Conservation (phyloP, 2,329 filamentous ascomycete genomes). For the Apiospora saccharicola region DNA sequence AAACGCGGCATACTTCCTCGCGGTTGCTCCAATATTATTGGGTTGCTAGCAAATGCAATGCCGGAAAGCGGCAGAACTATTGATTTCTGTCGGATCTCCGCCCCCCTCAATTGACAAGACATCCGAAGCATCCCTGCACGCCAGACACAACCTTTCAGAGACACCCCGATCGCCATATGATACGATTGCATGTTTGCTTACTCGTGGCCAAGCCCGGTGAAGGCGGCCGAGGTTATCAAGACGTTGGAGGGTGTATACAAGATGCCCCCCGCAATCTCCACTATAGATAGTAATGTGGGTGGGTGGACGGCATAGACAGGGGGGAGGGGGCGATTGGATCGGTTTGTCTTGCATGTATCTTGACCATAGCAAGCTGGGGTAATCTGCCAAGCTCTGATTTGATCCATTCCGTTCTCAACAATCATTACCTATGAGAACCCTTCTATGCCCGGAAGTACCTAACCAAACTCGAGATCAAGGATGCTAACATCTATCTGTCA, state of each 20-base stretch:
- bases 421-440: not conserved
- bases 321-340: not conserved
- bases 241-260: not conserved
- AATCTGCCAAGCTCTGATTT: constrained; percentile 1
- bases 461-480: not conserved
- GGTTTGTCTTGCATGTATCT: not conserved
- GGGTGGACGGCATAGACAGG: not conserved
- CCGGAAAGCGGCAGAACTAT: not conserved
- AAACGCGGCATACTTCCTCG: not conserved
- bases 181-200: not conserved
- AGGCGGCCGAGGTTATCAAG: not conserved
- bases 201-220: not conserved
- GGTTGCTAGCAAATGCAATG: not conserved
- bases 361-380: not conserved
- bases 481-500: not conserved
- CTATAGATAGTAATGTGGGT: constrained; percentile 1
- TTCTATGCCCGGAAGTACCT: not conserved
- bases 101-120: not conserved
- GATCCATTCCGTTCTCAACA: not conserved
- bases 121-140: constrained; percentile 2
- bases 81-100: not conserved
- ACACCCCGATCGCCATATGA: not conserved
- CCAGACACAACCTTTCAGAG: not conserved
- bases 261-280: not conserved
- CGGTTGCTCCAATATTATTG: not conserved